Conservation (phyloP, 176 grass and related monocot species). For the Lolium rigidum region DNA sequence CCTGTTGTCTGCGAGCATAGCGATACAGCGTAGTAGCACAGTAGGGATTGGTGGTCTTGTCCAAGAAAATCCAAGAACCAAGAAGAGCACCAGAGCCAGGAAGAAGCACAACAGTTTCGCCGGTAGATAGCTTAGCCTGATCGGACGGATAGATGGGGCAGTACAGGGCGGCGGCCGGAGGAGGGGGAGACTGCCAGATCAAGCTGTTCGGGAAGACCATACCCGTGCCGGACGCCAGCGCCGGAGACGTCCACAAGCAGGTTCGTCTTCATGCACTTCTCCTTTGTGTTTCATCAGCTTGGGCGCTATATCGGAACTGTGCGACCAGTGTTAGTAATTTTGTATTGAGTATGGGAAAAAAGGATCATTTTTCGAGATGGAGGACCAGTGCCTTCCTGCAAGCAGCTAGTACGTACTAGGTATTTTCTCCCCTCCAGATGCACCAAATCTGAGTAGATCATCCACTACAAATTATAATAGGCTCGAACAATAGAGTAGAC, state of each 20-base stretch:
- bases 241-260: constrained; percentile 41
- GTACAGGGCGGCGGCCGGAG: constrained; percentile 30
- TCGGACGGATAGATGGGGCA: constrained; percentile 28
- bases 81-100: background rate
- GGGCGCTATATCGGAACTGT: background rate
- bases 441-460: too few relatives aligned
- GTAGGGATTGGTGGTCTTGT: background rate
- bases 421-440: too few relatives aligned
- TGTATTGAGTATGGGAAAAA: background rate
- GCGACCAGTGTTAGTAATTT: background rate
- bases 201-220: constrained; percentile 92
- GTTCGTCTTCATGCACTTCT: constrained; percentile 33
- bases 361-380: background rate
- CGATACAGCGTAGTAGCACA: background rate
- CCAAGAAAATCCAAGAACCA: background rate
- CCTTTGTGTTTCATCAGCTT: background rate
- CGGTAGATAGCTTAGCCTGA: background rate
- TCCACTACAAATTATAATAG: too few relatives aligned
- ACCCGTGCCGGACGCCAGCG: constrained; percentile 49
- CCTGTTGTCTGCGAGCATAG: background rate
- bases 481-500: background rate
- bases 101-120: background rate
- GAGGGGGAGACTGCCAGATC: constrained; percentile 55
- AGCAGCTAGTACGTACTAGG: too few relatives aligned
- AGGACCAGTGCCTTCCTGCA: too few relatives aligned